A percentile compares a stretch with the other conserved stretches of the same genome.
These are phyloP conservation scores for Aspergillus ruber DNA, from an alignment of 2,329 filamentous ascomycete genomes.

Conservation along the genomic window DNA sequence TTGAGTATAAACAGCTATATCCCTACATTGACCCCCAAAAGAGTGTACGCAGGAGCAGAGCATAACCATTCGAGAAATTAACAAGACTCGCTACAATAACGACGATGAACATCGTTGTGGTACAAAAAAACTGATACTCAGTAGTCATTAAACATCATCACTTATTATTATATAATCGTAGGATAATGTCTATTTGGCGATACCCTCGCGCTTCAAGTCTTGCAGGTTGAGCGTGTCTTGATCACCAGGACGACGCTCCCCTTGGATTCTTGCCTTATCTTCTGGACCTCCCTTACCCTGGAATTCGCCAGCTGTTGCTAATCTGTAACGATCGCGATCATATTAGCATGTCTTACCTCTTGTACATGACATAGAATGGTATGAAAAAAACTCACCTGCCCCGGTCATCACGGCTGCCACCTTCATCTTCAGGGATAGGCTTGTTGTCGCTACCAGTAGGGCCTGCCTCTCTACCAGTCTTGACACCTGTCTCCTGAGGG, in stretches of 20 bases:
- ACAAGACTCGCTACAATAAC: no score
- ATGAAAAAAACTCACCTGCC: constrained; percentile 24
- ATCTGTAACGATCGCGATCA: constrained; percentile 11
- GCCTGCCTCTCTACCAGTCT: constrained; percentile 29
- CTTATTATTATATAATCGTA: constrained; percentile 2
- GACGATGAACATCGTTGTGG: no score
- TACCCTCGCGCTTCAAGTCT: constrained; percentile 16
- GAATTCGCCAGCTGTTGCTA: constrained; percentile 31
- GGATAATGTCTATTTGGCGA: constrained; percentile 11
- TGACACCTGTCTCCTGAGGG: constrained; percentile 25
- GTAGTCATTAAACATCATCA: no score
- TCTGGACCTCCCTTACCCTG: constrained; percentile 31
- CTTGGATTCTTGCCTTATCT: constrained; percentile 24
- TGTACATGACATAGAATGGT: neutral
- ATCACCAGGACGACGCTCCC: constrained; percentile 21
- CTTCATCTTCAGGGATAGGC: constrained; percentile 37
- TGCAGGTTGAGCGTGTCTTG: constrained; percentile 20
- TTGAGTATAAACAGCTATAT: no score
- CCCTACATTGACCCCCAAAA: no score
- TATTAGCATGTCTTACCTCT: constrained; percentile 1
- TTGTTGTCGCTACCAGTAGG: constrained; percentile 33
- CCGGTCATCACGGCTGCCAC: constrained; percentile 32
- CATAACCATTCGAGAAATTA: no score
- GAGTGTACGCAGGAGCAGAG: no score
- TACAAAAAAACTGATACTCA: no score